Evolutionary conservation across 768 basidiomycete species (phyloP), one percentile per base, ranked within the genome.

Genomic region (Pulveroboletus sp.): DNA sequence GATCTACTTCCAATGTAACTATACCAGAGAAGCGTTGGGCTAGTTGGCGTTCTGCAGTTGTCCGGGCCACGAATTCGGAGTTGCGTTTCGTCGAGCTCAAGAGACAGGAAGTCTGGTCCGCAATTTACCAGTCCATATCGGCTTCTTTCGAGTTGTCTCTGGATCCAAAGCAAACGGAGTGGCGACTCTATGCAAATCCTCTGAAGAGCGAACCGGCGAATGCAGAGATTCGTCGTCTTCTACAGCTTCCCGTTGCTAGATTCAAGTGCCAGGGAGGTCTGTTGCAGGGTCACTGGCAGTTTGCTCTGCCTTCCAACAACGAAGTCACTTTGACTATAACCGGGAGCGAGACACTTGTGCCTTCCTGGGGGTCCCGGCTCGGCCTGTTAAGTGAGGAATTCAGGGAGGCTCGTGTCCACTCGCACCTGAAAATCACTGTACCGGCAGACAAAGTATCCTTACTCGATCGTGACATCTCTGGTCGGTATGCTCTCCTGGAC

Each of bases 91-190:
- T 85, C 14, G 86, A 89, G 56, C 76, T 89, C 36, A 92, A 89
- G 66, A 85, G 94, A 28, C 92, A 94, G 65, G 85, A 89, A 52
- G 80, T 85, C 30, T 97, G 94, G 94, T 81, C 79, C 21, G 89
- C 79, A 1, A 71, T 83, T 17, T 96, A 88, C 68, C 81, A 83
- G 57, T 88, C 89, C 0, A 72, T 85, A 0, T 65, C 74, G 3
- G 93, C 86, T 9, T 72, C 68, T 2, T 77, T 94, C 39, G 89
- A 94, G 61, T 76, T 96, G 14, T 76, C 80, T 46, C 75, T 97
- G 11, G 81, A 92, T 61, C 82, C 81, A 33, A 77, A 78, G 60
- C 83, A 83, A 51, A 82, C 88, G 2, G 89, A 94, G 66, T 96
- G 93, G 94, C 80, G 88, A 11, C 69, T 97, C 11, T 94, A 82